Conservation (phyloP, 768 basidiomycete species). For the Tephrocybe sp. region DNA sequence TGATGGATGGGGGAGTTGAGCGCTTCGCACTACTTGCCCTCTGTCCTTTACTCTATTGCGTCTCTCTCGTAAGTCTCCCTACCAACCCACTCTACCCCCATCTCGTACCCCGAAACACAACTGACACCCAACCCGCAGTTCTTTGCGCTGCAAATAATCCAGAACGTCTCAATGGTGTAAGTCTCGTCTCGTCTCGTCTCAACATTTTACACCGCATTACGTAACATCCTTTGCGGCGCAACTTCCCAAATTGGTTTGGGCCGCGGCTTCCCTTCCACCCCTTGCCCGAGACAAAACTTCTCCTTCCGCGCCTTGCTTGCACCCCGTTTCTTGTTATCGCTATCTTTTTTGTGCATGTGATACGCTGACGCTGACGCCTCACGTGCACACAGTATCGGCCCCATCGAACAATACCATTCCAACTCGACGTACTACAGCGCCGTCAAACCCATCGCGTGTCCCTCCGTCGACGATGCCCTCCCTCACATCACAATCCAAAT, state of each 20-base stretch:
- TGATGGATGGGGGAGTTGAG: constrained; percentile 54
- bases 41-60: constrained; percentile 67
- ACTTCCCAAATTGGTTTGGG: not conserved
- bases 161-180: constrained; percentile 66
- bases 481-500: constrained; percentile 82
- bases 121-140: constrained; percentile 45
- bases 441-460: constrained; percentile 48
- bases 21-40: constrained; percentile 65
- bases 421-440: constrained; percentile 84
- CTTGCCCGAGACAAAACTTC: not conserved
- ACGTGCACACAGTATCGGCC: constrained; percentile 58
- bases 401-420: constrained; percentile 73
- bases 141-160: constrained; percentile 70
- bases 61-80: constrained; percentile 50
- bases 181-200: constrained; percentile 18
- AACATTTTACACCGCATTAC: not conserved
- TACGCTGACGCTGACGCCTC: not conserved
- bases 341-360: not conserved
- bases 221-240: not conserved
- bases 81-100: not conserved
- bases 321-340: too few species aligned
- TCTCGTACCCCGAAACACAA: not conserved
- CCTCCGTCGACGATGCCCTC: constrained; percentile 48
- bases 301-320: not conserved
- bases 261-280: not conserved